Conservation (phyloP, 2,329 filamentous ascomycete genomes). For the Trichoderma sp. region DNA sequence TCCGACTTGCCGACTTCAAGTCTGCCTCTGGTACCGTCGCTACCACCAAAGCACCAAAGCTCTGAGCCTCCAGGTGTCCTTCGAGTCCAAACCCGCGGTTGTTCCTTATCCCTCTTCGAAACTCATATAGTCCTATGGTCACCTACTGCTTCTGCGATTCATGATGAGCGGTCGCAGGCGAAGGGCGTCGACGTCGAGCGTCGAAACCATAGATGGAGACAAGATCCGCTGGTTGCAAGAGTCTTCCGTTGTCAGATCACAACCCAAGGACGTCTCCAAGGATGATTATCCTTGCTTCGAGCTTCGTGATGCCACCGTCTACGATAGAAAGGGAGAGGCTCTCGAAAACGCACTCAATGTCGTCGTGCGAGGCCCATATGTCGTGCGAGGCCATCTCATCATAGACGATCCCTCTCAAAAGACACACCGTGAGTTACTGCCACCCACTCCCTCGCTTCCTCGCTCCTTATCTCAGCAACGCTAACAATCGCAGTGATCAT, state of each 20-base stretch:
- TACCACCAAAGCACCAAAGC: neutral
- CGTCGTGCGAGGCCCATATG: constrained; percentile 58
- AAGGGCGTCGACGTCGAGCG: constrained; percentile 45
- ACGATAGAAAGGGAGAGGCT: constrained; percentile 51
- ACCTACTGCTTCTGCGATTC: neutral
- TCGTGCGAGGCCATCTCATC: constrained; percentile 58
- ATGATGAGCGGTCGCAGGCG: constrained; percentile 34
- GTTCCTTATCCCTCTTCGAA: neutral
- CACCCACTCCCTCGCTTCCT: neutral
- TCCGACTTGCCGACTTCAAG: neutral
- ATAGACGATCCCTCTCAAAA: constrained; percentile 44
- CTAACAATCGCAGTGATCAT: constrained; percentile 34
- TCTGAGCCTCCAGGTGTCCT: neutral
- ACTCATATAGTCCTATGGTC: neutral
- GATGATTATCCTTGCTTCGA: constrained; percentile 62
- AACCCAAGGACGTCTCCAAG: constrained; percentile 31
- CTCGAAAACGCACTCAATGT: constrained; percentile 61
- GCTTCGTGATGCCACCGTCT: constrained; percentile 60
- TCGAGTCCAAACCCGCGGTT: neutral
- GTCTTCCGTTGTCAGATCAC: constrained; percentile 33
- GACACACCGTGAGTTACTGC: constrained; percentile 36
- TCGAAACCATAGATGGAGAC: constrained; percentile 41
- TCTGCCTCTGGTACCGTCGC: neutral
- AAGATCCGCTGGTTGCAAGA: constrained; percentile 38
- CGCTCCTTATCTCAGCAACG: neutral